These are phyloP conservation scores for Acacia confusa DNA, from an alignment of 306 rosid species.

Conservation along the genomic window DNA sequence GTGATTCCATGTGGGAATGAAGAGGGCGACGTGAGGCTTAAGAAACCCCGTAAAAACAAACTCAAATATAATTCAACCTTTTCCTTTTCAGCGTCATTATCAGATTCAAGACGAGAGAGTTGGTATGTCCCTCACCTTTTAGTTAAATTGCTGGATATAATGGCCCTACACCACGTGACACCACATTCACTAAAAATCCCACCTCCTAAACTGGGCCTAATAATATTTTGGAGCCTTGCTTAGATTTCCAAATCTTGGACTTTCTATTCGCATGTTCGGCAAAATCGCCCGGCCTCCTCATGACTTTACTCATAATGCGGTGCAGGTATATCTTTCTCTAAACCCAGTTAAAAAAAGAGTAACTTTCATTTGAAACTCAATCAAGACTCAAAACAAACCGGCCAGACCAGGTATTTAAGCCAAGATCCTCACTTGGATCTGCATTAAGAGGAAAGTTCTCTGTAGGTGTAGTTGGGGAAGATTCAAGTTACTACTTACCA, in stretches of 20 bases:
- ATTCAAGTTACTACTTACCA: not conserved
- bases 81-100: conserved; percentile 32
- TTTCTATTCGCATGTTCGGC: not conserved
- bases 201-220: conserved; percentile 7
- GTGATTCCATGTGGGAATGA: not conserved
- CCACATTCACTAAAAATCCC: conserved; percentile 16
- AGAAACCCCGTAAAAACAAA: conserved; percentile 10
- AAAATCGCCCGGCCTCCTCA: not conserved
- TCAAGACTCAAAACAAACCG: not conserved
- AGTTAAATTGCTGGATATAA: conserved; percentile 2
- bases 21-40: conserved; percentile 24
- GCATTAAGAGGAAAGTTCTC: not conserved
- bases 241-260: not conserved
- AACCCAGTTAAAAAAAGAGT: not conserved
- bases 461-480: not conserved
- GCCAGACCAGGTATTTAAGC: not conserved
- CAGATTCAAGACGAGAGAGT: conserved; percentile 23
- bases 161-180: conserved; percentile 36
- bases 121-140: conserved; percentile 17
- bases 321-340: too few relatives aligned
- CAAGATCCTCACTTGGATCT: not conserved
- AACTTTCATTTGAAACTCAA: not conserved
- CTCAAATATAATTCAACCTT: conserved; percentile 14
- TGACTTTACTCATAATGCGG: too few relatives aligned
- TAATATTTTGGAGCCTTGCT: not conserved